Evolutionary conservation across 305 asterid genomes (phyloP).

Genomic region (Rubia peregrina): DNA sequence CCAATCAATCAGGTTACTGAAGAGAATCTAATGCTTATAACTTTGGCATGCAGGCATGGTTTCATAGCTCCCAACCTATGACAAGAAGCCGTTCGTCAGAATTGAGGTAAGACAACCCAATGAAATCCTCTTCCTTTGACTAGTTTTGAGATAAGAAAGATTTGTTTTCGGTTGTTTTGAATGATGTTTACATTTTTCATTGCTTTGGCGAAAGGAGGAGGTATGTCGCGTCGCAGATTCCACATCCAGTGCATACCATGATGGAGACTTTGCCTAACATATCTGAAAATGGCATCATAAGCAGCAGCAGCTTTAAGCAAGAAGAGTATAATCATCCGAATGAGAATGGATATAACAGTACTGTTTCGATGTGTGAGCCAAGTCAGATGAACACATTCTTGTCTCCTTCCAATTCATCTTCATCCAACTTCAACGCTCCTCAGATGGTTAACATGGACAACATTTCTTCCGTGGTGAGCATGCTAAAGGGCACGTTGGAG

Average conservation of each 20-base stretch:
- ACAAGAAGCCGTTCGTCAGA: conserved; percentile 90
- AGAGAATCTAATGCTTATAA: conserved; percentile 10
- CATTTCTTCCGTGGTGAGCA: conserved; percentile 78
- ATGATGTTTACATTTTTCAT: not conserved
- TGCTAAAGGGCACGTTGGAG: conserved; percentile 81
- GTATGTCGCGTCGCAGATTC: conserved; percentile 65
- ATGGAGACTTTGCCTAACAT: conserved; percentile 46
- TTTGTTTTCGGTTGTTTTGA: not conserved
- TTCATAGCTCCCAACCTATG: conserved; percentile 82
- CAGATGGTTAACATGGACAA: conserved; percentile 42
- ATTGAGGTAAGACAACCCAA: conserved; percentile 40
- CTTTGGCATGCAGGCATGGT: conserved; percentile 61
- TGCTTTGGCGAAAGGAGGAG: conserved; percentile 53
- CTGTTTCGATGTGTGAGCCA: conserved; percentile 29
- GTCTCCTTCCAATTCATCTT: conserved; percentile 69
- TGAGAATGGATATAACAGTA: conserved; percentile 30
- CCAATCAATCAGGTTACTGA: conserved; percentile 4
- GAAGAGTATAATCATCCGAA: conserved; percentile 32
- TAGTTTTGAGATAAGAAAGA: not conserved
- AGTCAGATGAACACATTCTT: conserved; percentile 37
- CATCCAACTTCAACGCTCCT: conserved; percentile 52
- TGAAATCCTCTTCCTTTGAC: not conserved
- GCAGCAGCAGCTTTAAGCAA: conserved; percentile 35
- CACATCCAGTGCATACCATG: conserved; percentile 44
- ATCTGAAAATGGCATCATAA: conserved; percentile 27